A percentile compares a stretch with the other conserved stretches of the same genome.
phyloP scores from a whole-genome alignment of 257 asterid species.

The Fraxinus quadrangulata region DNA sequence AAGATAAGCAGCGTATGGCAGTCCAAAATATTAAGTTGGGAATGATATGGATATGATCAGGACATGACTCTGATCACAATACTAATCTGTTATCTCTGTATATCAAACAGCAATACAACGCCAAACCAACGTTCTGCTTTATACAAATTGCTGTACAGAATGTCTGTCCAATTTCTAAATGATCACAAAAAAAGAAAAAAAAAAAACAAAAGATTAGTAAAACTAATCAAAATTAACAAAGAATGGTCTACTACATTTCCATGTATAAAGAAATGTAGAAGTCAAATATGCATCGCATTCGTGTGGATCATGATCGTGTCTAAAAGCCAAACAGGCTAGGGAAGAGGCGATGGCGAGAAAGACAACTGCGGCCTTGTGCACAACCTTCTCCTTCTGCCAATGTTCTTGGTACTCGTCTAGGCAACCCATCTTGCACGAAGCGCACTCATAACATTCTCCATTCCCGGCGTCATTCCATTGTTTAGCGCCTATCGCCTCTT shows the following conservation, averaged over 20 bases:
- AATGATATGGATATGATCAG: background rate
- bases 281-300: background rate
- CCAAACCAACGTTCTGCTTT: background rate
- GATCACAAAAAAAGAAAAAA: too few relatives aligned
- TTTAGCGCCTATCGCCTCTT: too few relatives aligned
- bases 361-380: background rate
- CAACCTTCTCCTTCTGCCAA: constrained; percentile 26
- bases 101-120: background rate
- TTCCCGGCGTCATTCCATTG: constrained; percentile 14
- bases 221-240: too few relatives aligned
- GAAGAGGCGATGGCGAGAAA: constrained; percentile 19
- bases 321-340: constrained; percentile 18
- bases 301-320: background rate
- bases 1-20: background rate
- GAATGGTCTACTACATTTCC: background rate
- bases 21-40: background rate
- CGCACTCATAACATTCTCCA: constrained; percentile 34
- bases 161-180: background rate
- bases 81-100: background rate
- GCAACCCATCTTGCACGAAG: constrained; percentile 37
- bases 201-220: background rate
- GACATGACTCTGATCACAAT: background rate
- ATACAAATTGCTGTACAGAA: background rate
- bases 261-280: background rate
- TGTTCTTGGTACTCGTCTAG: constrained; percentile 28